phyloP scores from a whole-genome alignment of 768 basidiomycete species.

The Lactifluus rugatus region DNA sequence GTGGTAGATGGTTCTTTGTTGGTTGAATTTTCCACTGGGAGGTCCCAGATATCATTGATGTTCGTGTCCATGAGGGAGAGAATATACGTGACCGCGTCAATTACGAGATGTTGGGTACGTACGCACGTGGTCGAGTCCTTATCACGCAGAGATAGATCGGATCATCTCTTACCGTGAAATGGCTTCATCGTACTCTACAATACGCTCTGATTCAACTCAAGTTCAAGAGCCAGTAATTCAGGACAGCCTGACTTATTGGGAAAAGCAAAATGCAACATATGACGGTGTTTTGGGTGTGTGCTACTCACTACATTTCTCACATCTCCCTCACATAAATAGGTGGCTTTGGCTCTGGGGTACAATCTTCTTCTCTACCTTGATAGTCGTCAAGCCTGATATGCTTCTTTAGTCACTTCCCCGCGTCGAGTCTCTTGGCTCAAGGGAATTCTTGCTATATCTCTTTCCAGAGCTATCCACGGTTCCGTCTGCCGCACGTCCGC shows the following conservation, averaged over 20 bases:
- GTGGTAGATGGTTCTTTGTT: constrained; percentile 18
- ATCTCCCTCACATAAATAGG: constrained; percentile 25
- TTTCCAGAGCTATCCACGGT: constrained; percentile 73
- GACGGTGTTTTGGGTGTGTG: constrained; percentile 76
- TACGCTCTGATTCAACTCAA: background rate
- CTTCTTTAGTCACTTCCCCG: constrained; percentile 69
- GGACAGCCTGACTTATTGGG: constrained; percentile 84
- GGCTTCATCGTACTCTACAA: background rate
- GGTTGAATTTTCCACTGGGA: constrained; percentile 31
- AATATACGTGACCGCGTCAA: constrained; percentile 1
- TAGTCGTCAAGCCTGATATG: background rate
- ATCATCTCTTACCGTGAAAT: background rate
- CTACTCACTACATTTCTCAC: background rate
- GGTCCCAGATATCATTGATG: constrained; percentile 52
- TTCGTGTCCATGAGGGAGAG: constrained; percentile 22
- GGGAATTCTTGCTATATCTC: constrained; percentile 76
- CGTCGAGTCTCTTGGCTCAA: constrained; percentile 82
- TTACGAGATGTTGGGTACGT: too few species aligned
- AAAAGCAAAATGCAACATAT: constrained; percentile 63
- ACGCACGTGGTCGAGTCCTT: background rate
- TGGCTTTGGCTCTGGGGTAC: constrained; percentile 47
- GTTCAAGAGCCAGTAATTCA: constrained; percentile 44
- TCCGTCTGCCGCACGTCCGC: constrained; percentile 57
- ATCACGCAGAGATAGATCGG: background rate
- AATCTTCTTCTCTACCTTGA: constrained; percentile 18